Evolutionary conservation across 2,329 filamentous ascomycete species (phyloP), one percentile per base, ranked within the genome.

Genomic region (Xylariaceae sp.): DNA sequence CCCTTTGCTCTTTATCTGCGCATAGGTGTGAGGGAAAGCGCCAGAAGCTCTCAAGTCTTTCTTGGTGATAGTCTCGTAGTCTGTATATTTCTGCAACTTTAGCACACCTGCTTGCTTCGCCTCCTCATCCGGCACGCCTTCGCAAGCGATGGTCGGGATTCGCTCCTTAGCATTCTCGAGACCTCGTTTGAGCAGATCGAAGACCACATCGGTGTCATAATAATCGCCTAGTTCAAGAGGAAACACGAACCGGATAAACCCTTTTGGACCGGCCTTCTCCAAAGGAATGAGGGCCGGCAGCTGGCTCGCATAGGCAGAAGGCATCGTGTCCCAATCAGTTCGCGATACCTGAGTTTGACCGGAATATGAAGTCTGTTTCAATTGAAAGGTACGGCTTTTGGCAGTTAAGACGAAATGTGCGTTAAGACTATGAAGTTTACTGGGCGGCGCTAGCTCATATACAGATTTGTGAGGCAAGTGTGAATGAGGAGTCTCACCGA

Each of bases 201-300:
- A 57, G 9, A 62, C 48, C 32, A 63, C 53, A 1, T 63, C 56
- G 2, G 63, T 40, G 38, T 68, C 54, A 45, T 69, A 69, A 31
- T 59, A 45, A 0, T 67, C 60, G 6, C 53, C 42, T 1, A 71
- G 57, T 42, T 67, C 63, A 31, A 71, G 64, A 2, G 64, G 64
- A 39, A 70, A 68, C n/a, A 68, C 50, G 38, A 65, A 64, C 12
- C 66, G 65, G 6, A 68, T 57, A 44, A 63, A 69, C 14, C 62
- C 65, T 42, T 67, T 68, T 3, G 67, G 66, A 0, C 66, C 66
- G 31, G 63, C 64, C 33, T 65, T 66, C 55, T 70, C 66, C 48
- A 64, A 49, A 38, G 56, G 56, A n/a, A 60, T 65, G 32, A 57
- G 58, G 49, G 48, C 49, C 30, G 54, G 58, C 44, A 63, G 49